Base-by-base conservation (phyloP, 192 early-diverging fungal genomes). In the Coemansia sp. region DNA sequence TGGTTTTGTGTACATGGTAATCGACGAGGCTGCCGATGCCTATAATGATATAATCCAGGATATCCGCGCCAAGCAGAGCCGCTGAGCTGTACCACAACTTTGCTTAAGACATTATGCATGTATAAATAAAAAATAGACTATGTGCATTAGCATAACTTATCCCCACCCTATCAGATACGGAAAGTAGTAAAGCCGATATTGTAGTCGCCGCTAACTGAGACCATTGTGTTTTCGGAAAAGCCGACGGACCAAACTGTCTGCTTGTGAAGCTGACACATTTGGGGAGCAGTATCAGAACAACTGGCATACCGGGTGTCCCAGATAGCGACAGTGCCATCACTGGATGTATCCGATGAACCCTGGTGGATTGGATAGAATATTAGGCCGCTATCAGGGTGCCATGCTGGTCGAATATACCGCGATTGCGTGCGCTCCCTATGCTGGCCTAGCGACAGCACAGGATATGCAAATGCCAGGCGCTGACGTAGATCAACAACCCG, bases 1-100 rank as follows among this genome's bases (percentile, higher is more conserved):
- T 25, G 76, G 71, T 0, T 73, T 79, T 67, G 67, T 61, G 12
- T 74, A 79, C 53, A 79, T 79, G 76, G 76, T 79, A 8, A 69
- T 79, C 32, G 76, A 79, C 28, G 76, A 79, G 58, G 67, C 76
- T 1, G 68, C 74, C 7, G 60, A 62, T 0, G 64, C 66, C 5
- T 79, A 79, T 49, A 79, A 79, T 41, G 38, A 16, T n/a, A 73
- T 79, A 50, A 69, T 79, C 27, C 67, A 65, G 19, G 30, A 38
- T n/a, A 59, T 71, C 16, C 71, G 71, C 56, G 32, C 44, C 25
- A 49, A 49, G 6, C 56, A 47, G 16, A 7, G 26, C 18, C 7
- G 27, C 26, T 54, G 28, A 28, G 10, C 12, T 26, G 26, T 16
- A 44, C 38, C 38, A 44, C 38, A 3, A 16, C 38, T 6, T 44